Evolutionary conservation across 352 stramenopile species (phyloP), one percentile per base, ranked within the genome.

Genomic region (Phytophthora palmivora): DNA sequence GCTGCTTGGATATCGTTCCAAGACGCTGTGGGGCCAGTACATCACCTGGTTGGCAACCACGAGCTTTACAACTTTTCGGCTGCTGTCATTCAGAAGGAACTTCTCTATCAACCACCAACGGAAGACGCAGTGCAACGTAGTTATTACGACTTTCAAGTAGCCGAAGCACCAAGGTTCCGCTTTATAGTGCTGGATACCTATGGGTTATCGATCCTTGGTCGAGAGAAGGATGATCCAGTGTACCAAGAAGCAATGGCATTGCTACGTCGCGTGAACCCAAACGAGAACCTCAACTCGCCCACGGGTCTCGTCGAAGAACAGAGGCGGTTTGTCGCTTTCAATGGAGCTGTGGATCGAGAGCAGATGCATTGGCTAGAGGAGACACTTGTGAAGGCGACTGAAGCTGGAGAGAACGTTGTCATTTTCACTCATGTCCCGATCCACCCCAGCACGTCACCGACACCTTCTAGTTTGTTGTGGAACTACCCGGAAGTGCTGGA

Each of bases 1-100:
- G 72, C 61, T 12, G 74, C 72, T 9, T 92, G 76, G 53, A 59
- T 14, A 5, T 57, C 63, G 1, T 88, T 94, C 32, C 52, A 82
- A 70, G 38, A 65, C 9, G 26, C 37, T 1, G 58, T 93, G 16
- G 80, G 78, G 8, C 68, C 70, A 28, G 76, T 95, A 54, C 82
- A 93, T 63, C 87, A 95, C 61, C 57, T 93, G 24, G 52, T 94
- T 51, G 87, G 87, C 43, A 95, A 95, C 70, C 87, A 95, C 72
- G 87, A 95, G 50, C 79, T 95, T 33, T 93, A 92, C 74, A 94
- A 94, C 51, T 84, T 95, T 43, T 58, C 78, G 5, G 72, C 71
- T 10, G 41, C 50, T 0, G 57, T 72, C 19, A 86, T 91, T 46
- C 57, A 77, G 18, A 57, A 68, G 14, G 61, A 88, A 58, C 60